Base-by-base conservation (phyloP, 2,329 filamentous ascomycete genomes). In the Hypoxylon sp. region DNA sequence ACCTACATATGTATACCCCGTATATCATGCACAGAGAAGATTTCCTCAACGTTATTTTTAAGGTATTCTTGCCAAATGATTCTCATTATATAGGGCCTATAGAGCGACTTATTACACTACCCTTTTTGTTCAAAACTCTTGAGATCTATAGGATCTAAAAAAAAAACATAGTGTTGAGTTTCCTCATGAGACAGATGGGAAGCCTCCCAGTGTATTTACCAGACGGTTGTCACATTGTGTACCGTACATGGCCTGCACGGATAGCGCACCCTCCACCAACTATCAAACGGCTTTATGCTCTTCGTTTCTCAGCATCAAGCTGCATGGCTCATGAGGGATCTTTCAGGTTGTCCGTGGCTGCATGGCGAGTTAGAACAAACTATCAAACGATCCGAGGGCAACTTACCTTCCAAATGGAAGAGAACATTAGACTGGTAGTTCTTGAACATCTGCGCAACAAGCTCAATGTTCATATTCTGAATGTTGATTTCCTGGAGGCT, bases 361-460 rank as follows among this genome's bases (percentile, higher is more conserved):
- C 39, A 47, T 29, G 2, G 66, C 57, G 19, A 46, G 57, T 66
- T 69, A 59, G 62, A 59, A 59, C 48, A 24, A 5, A 29, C 47
- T 9, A 3, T n/a, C 47, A 4, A 22, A 5, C 5, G 22, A 17
- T 0, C 13, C 17, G 52, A 5, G 17, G 54, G 29, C 10, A 4
- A 51, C 79, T 73, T 84, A 97, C 96, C 96, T 90, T 98, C 96
- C 5, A 99, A 86, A 76, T 99, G 96, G 80, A 99, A 98, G 5
- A 98, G 84, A 13, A 98, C 95, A 75, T 98, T 99, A 10, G 94
- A 97, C 80, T 98, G 94, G 80, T 99, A 99, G 82, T 98, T 99
- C 84, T 98, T 98, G 86, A 98, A 99, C 96, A 99, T 99, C 79
- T 98, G 95, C 0, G 95, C 94, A 4, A 98, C 96, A 2, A 98